Conservation (phyloP, 192 early-diverging fungal species). For the Backusella tuberculispora region DNA sequence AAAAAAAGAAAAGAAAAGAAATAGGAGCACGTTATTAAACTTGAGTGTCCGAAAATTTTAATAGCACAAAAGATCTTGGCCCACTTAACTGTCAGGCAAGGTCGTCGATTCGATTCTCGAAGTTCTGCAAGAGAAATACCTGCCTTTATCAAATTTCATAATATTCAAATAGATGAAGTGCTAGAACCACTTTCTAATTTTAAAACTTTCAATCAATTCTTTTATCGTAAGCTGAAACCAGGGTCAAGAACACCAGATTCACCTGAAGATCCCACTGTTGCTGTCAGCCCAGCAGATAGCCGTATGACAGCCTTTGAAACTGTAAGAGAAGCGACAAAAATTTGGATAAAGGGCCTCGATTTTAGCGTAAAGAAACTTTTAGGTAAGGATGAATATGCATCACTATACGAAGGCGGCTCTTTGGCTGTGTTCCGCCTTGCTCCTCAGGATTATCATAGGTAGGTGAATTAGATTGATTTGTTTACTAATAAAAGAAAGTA, state of each 20-base stretch:
- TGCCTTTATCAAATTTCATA: constrained; percentile 75
- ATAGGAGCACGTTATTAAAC: not conserved
- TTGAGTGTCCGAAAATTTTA: not conserved
- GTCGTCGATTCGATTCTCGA: constrained; percentile 70
- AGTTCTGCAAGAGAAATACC: constrained; percentile 64
- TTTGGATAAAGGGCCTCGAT: constrained; percentile 84
- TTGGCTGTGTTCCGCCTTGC: constrained; percentile 79
- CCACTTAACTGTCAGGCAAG: constrained; percentile 67
- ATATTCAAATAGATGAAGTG: constrained; percentile 68
- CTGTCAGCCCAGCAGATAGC: constrained; percentile 75
- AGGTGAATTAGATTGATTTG: not conserved
- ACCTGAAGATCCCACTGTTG: constrained; percentile 55
- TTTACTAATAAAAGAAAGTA: not conserved
- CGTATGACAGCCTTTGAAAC: constrained; percentile 71
- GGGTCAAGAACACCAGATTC: constrained; percentile 52
- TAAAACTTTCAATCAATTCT: constrained; percentile 85
- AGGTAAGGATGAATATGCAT: constrained; percentile 48
- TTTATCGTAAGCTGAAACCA: constrained; percentile 80
- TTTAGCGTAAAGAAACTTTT: constrained; percentile 69
- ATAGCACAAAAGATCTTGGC: constrained; percentile 47
- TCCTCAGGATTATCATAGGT: constrained; percentile 86
- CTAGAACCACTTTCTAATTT: constrained; percentile 69
- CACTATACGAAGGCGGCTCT: constrained; percentile 62
- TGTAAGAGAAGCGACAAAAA: constrained; percentile 58
- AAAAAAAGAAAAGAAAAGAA: not conserved